These are phyloP conservation scores for Colletotrichum sp. DNA, from an alignment of 2,329 filamentous ascomycete species.

Conservation along the genomic window DNA sequence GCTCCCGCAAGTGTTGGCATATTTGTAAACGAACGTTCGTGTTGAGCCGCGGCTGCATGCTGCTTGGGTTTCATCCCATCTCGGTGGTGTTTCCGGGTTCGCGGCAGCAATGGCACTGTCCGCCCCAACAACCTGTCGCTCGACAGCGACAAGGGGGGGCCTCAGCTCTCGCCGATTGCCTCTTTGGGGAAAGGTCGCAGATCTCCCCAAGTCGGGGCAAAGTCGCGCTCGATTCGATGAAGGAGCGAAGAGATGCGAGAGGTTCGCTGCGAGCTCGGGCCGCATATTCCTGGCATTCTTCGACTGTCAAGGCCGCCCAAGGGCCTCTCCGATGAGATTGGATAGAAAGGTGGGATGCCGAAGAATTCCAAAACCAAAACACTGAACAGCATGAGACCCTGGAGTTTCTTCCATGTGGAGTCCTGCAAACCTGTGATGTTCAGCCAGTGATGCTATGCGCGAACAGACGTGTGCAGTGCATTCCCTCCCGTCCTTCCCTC, in stretches of 20 bases:
- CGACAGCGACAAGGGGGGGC: background rate
- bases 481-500: background rate
- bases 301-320: background rate
- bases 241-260: background rate
- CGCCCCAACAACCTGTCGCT: background rate
- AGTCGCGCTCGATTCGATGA: background rate
- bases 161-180: background rate
- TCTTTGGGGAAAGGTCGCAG: background rate
- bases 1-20: background rate
- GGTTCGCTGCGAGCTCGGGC: background rate
- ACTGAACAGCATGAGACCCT: background rate
- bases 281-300: background rate
- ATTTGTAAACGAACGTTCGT: background rate
- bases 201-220: background rate
- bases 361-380: background rate
- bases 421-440: background rate
- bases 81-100: constrained; percentile 7
- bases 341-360: background rate
- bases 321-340: background rate
- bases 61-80: constrained; percentile 20
- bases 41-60: background rate
- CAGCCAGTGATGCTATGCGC: background rate
- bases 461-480: background rate
- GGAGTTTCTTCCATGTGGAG: background rate
- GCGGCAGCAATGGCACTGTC: constrained; percentile 8